phyloP scores from a whole-genome alignment of 805 yeast species.

The Sugiyamaella qingdaonensis region DNA sequence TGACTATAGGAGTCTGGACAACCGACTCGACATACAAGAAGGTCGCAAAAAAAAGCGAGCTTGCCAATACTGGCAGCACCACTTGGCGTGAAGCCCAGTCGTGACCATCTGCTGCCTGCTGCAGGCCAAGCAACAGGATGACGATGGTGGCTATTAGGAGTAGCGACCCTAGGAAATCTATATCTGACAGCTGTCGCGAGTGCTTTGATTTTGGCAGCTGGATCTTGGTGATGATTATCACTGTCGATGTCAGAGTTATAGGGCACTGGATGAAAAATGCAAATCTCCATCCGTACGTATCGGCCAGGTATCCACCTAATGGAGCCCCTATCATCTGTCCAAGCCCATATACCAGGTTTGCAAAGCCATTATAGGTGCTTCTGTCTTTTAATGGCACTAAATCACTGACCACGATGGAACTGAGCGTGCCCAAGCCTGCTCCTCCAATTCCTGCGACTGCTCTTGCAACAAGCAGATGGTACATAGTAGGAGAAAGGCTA shows the following conservation, averaged over 20 bases:
- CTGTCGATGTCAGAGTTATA: slow-evolving; percentile 3
- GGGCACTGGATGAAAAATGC: slow-evolving; percentile 16
- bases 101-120: slow-evolving; percentile 12
- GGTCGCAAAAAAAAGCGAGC: slow-evolving; percentile 4
- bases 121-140: slow-evolving; percentile 8
- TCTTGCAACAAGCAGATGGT: background rate
- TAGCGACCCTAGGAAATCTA: slow-evolving; percentile 10
- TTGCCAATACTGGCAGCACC: slow-evolving; percentile 4
- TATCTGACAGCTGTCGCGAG: background rate
- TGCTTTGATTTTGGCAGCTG: background rate
- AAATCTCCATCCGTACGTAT: slow-evolving; percentile 21
- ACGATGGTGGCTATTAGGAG: slow-evolving; percentile 8
- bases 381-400: slow-evolving; percentile 12
- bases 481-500: background rate
- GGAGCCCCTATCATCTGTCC: slow-evolving; percentile 61
- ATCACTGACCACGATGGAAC: slow-evolving; percentile 34
- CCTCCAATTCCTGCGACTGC: background rate
- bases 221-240: background rate
- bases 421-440: background rate
- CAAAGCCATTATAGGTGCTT: slow-evolving; percentile 56
- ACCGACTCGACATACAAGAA: slow-evolving; percentile 7
- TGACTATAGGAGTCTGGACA: background rate
- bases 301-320: slow-evolving; percentile 49
- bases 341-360: slow-evolving; percentile 57
- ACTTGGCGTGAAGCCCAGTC: slow-evolving; percentile 11